These are phyloP conservation scores for Hansenula sp. DNA, from an alignment of 1,139 yeast species.

Conservation along the genomic window DNA sequence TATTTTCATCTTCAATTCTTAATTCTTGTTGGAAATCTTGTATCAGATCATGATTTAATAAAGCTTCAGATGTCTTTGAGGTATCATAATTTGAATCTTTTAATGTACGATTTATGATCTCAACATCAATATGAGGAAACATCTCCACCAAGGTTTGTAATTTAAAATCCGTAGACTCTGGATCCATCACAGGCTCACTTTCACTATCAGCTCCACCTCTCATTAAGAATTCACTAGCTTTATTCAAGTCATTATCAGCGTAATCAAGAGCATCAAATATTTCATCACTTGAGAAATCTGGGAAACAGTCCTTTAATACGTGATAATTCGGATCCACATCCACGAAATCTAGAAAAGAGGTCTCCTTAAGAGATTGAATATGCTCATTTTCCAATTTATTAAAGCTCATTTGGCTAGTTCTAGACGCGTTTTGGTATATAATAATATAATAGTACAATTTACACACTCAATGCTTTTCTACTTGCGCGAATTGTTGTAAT, in stretches of 20 bases:
- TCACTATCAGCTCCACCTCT: neutral
- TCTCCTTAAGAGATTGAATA: neutral
- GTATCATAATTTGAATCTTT: constrained; percentile 6
- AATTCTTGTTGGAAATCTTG: constrained; percentile 2
- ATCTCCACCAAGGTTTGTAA: constrained; percentile 1
- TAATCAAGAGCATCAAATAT: neutral
- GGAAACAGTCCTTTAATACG: neutral
- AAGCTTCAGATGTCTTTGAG: constrained; percentile 7
- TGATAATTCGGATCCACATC: neutral
- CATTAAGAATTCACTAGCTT: neutral
- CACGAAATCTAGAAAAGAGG: neutral
- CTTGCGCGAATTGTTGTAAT: no score
- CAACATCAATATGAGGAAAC: constrained; percentile 3
- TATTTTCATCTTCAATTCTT: constrained; percentile 2
- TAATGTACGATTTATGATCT: neutral
- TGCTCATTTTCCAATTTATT: neutral
- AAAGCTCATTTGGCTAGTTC: no score
- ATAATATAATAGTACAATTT: no score
- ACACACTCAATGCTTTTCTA: no score
- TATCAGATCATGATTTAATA: constrained; percentile 9
- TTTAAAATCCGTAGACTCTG: neutral
- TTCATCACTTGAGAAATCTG: neutral
- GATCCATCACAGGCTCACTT: neutral
- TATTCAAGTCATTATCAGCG: constrained; percentile 1
- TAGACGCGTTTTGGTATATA: no score